phyloP scores from a whole-genome alignment of 352 stramenopile species.

The Phytophthora citricola region DNA sequence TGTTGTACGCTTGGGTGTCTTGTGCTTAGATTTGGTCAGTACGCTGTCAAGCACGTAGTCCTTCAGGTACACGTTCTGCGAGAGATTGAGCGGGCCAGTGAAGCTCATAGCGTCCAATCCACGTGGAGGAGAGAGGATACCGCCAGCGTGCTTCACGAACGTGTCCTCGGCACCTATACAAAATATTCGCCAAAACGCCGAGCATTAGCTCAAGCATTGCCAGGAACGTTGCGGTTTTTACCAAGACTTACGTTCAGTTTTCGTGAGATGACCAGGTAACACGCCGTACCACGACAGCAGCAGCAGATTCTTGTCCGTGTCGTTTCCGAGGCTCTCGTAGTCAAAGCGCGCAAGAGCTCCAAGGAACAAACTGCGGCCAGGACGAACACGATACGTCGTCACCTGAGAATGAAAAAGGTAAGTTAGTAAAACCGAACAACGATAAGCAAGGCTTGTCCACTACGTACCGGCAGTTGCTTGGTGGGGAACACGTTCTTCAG shows the following conservation, averaged over 20 bases:
- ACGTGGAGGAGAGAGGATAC: conserved; percentile 77
- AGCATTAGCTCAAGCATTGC: conserved; percentile 1
- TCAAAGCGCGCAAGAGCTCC: conserved; percentile 79
- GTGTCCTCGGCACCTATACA: conserved; percentile 69
- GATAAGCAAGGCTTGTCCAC: not conserved
- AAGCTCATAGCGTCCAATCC: conserved; percentile 82
- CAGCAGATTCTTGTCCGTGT: conserved; percentile 63
- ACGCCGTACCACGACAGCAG: conserved; percentile 87
- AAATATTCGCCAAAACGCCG: not conserved
- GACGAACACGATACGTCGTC: conserved; percentile 71
- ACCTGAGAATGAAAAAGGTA: conserved; percentile 40
- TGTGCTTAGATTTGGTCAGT: conserved; percentile 75
- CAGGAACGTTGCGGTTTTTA: not conserved
- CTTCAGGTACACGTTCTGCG: conserved; percentile 66
- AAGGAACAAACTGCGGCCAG: conserved; percentile 80
- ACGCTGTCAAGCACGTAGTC: conserved; percentile 75
- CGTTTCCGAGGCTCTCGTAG: conserved; percentile 56
- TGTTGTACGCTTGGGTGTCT: conserved; percentile 83
- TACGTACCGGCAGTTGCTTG: conserved; percentile 71
- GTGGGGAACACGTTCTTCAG: conserved; percentile 82
- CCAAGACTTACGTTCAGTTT: conserved; percentile 71
- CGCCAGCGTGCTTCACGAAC: conserved; percentile 82
- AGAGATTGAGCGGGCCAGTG: conserved; percentile 63
- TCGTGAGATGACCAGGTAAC: conserved; percentile 81
- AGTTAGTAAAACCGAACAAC: not conserved